A percentile compares a stretch with the other conserved stretches of the same genome.
Evolutionary conservation across 805 yeast species (phyloP).

Genomic region (Hanseniaspora thailandica): DNA sequence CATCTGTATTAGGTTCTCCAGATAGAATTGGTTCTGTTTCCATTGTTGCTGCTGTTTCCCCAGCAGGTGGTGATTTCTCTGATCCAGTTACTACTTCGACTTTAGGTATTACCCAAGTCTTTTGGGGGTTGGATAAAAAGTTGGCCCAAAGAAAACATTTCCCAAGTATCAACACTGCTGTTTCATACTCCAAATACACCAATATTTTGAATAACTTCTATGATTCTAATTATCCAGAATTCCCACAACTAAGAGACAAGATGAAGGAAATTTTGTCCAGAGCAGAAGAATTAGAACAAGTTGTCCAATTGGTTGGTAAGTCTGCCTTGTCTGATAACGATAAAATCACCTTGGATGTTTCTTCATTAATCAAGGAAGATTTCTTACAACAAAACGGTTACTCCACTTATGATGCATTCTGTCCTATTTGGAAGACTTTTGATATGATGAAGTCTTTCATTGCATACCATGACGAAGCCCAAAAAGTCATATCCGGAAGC

Average conservation of each 20-base stretch:
- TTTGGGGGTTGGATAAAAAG: constrained; percentile 99
- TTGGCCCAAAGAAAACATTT: constrained; percentile 99
- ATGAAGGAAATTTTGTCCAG: constrained; percentile 88
- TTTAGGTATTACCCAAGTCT: constrained; percentile 98
- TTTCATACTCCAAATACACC: constrained; percentile 94
- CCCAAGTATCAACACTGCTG: constrained; percentile 95
- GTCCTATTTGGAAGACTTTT: constrained; percentile 98
- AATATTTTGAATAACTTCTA: constrained; percentile 75
- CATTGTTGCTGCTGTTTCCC: constrained; percentile 99
- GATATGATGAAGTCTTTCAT: constrained; percentile 96
- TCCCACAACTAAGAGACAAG: constrained; percentile 78
- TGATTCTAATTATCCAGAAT: constrained; percentile 77
- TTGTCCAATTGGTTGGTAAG: constrained; percentile 97
- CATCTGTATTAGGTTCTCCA: constrained; percentile 90
- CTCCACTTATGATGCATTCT: constrained; percentile 94
- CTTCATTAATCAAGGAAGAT: constrained; percentile 87
- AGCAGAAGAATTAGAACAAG: constrained; percentile 98
- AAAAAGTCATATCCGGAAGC: constrained; percentile 87
- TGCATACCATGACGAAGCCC: constrained; percentile 90
- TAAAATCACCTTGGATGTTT: constrained; percentile 90
- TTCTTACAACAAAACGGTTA: constrained; percentile 99
- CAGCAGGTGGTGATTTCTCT: constrained; percentile 99
- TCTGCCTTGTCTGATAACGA: constrained; percentile 94
- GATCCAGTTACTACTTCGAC: constrained; percentile 99
- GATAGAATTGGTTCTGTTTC: constrained; percentile 95